Percentiles rank a stretch among this genome's conserved stretches.
Conservation (phyloP, 257 asterid species). For the Penstemon davidsonii region DNA sequence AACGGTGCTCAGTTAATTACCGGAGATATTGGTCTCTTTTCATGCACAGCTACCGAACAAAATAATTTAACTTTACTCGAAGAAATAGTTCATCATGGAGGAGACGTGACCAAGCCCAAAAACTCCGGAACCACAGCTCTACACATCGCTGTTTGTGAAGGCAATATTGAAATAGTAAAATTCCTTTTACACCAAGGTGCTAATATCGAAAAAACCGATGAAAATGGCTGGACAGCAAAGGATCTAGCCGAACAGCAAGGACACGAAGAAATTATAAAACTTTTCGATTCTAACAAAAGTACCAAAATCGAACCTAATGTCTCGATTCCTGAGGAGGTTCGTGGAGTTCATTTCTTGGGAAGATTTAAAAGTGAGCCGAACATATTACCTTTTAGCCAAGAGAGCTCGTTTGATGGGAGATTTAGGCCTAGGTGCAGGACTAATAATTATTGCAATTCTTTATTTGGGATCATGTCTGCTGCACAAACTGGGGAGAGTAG, state of each 20-base stretch:
- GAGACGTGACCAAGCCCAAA: slow-evolving; percentile 41
- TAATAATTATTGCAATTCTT: slow-evolving; percentile 51
- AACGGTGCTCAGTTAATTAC: slow-evolving; percentile 44
- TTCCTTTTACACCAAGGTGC: slow-evolving; percentile 52
- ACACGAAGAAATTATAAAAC: slow-evolving; percentile 45
- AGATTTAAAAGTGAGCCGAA: slow-evolving; percentile 47
- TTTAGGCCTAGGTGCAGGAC: slow-evolving; percentile 44
- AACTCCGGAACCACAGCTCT: slow-evolving; percentile 39
- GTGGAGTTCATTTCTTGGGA: slow-evolving; percentile 47
- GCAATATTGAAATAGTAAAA: slow-evolving; percentile 46
- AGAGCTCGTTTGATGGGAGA: slow-evolving; percentile 16
- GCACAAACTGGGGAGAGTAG: slow-evolving; percentile 26
- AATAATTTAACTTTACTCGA: slow-evolving; percentile 47
- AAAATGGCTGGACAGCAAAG: slow-evolving; percentile 46
- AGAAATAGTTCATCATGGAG: slow-evolving; percentile 44
- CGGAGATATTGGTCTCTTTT: slow-evolving; percentile 42
- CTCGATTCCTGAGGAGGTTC: slow-evolving; percentile 29
- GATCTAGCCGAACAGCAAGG: slow-evolving; percentile 63
- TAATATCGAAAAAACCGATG: slow-evolving; percentile 34
- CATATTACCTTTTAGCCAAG: slow-evolving; percentile 26
- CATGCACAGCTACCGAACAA: slow-evolving; percentile 48
- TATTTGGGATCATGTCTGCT: slow-evolving; percentile 68
- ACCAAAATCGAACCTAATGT: slow-evolving; percentile 8
- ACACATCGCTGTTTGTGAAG: slow-evolving; percentile 53
- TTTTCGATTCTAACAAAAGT: slow-evolving; percentile 35